A percentile compares a stretch with the other conserved stretches of the same genome.
These are phyloP conservation scores for Sporisorium graminicola DNA, from an alignment of 1,284 basidiomycete genomes.

Conservation along the genomic window DNA sequence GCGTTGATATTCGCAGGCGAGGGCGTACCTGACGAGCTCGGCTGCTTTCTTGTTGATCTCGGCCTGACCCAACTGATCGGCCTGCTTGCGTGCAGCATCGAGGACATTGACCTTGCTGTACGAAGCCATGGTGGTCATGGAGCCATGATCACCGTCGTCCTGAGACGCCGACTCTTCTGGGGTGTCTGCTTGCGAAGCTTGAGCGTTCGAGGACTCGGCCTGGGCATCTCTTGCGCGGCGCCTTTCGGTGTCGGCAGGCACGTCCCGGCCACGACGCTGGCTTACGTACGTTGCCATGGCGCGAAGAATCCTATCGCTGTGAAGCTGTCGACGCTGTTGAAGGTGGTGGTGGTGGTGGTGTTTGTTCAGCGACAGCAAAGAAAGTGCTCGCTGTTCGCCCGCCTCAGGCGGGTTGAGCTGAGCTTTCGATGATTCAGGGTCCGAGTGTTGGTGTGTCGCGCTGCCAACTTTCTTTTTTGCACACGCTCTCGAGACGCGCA, in stretches of 20 bases:
- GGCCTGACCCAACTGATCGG: conserved; percentile 31
- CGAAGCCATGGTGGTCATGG: not conserved
- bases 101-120: conserved; percentile 24
- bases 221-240: conserved; percentile 11
- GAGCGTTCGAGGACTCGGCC: not conserved
- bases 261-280: conserved; percentile 20
- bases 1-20: conserved; percentile 55
- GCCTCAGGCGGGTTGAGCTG: not conserved
- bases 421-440: not conserved
- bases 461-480: too few relatives aligned
- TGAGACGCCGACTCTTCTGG: not conserved
- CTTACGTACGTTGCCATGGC: conserved; percentile 25
- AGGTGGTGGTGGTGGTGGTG: not conserved
- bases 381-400: too few relatives aligned
- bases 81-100: conserved; percentile 22
- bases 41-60: conserved; percentile 49
- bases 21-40: conserved; percentile 55
- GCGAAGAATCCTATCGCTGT: too few relatives aligned
- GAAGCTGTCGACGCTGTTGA: not conserved
- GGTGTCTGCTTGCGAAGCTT: conserved; percentile 4
- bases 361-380: not conserved
- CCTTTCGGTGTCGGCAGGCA: conserved; percentile 2
- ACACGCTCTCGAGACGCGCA: too few relatives aligned
- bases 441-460: too few relatives aligned
- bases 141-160: conserved; percentile 22